phyloP scores from a whole-genome alignment of 1,139 yeast genomes.

The Oligophagozyma castellii region DNA sequence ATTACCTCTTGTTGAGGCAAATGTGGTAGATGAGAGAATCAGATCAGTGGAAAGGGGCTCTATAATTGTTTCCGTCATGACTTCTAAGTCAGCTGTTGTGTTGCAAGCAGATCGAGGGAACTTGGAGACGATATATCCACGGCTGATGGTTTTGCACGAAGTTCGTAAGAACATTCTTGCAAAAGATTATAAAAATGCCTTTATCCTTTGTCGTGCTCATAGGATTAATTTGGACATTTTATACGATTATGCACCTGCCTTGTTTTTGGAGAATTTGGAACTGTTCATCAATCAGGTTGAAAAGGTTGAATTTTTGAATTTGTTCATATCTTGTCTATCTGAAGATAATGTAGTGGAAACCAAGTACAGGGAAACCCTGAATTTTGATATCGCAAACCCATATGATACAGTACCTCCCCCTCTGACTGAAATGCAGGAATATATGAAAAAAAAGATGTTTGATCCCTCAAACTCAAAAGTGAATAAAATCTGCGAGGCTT shows the following conservation, averaged over 20 bases:
- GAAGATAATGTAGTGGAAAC: constrained; percentile 80
- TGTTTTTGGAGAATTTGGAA: constrained; percentile 51
- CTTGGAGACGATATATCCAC: constrained; percentile 82
- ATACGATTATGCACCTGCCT: constrained; percentile 71
- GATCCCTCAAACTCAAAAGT: constrained; percentile 44
- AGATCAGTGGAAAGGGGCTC: constrained; percentile 90
- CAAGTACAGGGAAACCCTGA: constrained; percentile 66
- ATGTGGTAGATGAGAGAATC: constrained; percentile 57
- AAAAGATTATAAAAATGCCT: constrained; percentile 54
- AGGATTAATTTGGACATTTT: constrained; percentile 82
- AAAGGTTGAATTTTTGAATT: constrained; percentile 63
- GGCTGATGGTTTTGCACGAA: constrained; percentile 79
- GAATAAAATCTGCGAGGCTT: constrained; percentile 61
- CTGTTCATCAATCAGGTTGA: constrained; percentile 60
- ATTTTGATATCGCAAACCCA: constrained; percentile 20
- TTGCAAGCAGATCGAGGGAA: constrained; percentile 96
- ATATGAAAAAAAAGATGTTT: constrained; percentile 26
- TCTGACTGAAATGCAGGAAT: constrained; percentile 25
- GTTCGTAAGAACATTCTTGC: constrained; percentile 57
- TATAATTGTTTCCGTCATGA: constrained; percentile 61
- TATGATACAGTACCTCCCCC: constrained; percentile 23
- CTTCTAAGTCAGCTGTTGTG: constrained; percentile 70
- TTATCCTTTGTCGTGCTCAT: constrained; percentile 74
- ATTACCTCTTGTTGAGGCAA: constrained; percentile 26
- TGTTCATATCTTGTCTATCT: constrained; percentile 73